Evolutionary conservation across 1,284 basidiomycete species (phyloP).

Genomic region (Apiotrichum laibachii): DNA sequence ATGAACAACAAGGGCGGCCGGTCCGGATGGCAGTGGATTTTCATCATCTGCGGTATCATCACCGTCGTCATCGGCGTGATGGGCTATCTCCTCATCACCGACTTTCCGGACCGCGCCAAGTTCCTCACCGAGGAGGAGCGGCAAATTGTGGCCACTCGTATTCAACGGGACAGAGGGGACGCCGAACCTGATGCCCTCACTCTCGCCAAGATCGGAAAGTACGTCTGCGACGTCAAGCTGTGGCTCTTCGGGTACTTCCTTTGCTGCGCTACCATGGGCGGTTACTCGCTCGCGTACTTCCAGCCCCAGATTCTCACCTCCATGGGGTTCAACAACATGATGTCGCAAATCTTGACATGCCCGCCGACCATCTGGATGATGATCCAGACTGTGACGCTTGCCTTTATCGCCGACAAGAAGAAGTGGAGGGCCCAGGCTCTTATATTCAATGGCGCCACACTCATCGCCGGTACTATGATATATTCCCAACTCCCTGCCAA

Average conservation of each 20-base stretch:
- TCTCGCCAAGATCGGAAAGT: conserved; percentile 35
- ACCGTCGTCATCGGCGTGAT: not conserved
- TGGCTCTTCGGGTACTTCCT: conserved; percentile 53
- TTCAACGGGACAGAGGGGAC: conserved; percentile 38
- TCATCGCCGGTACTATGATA: conserved; percentile 15
- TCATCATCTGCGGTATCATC: conserved; percentile 1
- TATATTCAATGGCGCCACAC: conserved; percentile 6
- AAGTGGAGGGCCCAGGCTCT: conserved; percentile 8
- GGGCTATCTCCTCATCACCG: conserved; percentile 7
- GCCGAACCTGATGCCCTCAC: conserved; percentile 49
- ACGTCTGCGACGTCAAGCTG: conserved; percentile 47
- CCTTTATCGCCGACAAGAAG: conserved; percentile 45
- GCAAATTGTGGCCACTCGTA: conserved; percentile 7
- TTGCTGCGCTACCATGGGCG: conserved; percentile 24
- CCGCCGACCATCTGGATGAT: conserved; percentile 50
- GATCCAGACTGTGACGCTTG: conserved; percentile 45
- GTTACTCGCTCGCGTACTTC: conserved; percentile 43
- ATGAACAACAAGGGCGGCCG: conserved; percentile 5
- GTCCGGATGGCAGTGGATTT: conserved; percentile 12
- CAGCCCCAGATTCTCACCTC: conserved; percentile 50
- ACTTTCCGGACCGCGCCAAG: conserved; percentile 14
- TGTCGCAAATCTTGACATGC: conserved; percentile 45
- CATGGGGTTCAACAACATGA: conserved; percentile 42
- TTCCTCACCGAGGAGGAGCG: conserved; percentile 13
- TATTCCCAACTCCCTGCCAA: conserved; percentile 14